Evolutionary conservation across 1,139 yeast genomes (phyloP).

Genomic region (Chernovozyma aurita): DNA sequence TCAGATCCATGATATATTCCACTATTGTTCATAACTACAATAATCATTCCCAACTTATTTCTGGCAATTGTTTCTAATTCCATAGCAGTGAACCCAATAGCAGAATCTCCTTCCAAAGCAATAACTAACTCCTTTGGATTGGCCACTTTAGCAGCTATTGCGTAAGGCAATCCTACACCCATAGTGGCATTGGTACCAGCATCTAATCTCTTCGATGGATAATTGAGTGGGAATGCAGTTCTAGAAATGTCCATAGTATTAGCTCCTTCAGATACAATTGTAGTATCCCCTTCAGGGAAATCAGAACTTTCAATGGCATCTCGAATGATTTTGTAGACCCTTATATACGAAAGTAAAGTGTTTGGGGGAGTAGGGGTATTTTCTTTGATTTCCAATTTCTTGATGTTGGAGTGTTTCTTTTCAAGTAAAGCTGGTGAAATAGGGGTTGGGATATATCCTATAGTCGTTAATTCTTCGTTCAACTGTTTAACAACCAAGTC

Average conservation of each 20-base stretch:
- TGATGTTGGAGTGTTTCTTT: slow-evolving; percentile 31
- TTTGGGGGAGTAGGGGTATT: slow-evolving; percentile 1
- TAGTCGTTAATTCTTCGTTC: slow-evolving; percentile 13
- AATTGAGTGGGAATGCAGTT: slow-evolving; percentile 49
- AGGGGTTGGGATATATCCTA: slow-evolving; percentile 20
- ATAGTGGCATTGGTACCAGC: slow-evolving; percentile 72
- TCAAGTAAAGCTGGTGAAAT: slow-evolving; percentile 21
- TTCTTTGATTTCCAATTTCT: slow-evolving; percentile 10
- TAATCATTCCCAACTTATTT: slow-evolving; percentile 43
- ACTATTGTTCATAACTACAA: slow-evolving; percentile 63
- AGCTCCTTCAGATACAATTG: slow-evolving; percentile 61
- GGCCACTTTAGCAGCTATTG: slow-evolving; percentile 54
- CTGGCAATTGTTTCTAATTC: slow-evolving; percentile 63
- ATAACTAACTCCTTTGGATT: slow-evolving; percentile 42
- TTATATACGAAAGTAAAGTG: slow-evolving; percentile 42
- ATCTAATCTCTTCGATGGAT: slow-evolving; percentile 52
- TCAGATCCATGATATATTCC: slow-evolving; percentile 63
- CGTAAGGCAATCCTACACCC: slow-evolving; percentile 68
- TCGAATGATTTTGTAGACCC: slow-evolving; percentile 48
- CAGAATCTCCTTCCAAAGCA: slow-evolving; percentile 69
- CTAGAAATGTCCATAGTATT: slow-evolving; percentile 68
- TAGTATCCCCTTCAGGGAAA: slow-evolving; percentile 16
- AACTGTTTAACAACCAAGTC: slow-evolving; percentile 35
- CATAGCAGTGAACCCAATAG: slow-evolving; percentile 65
- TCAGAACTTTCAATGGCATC: slow-evolving; percentile 18